phyloP scores from a whole-genome alignment of 805 yeast genomes.

The Metschnikowia colocasiae region DNA sequence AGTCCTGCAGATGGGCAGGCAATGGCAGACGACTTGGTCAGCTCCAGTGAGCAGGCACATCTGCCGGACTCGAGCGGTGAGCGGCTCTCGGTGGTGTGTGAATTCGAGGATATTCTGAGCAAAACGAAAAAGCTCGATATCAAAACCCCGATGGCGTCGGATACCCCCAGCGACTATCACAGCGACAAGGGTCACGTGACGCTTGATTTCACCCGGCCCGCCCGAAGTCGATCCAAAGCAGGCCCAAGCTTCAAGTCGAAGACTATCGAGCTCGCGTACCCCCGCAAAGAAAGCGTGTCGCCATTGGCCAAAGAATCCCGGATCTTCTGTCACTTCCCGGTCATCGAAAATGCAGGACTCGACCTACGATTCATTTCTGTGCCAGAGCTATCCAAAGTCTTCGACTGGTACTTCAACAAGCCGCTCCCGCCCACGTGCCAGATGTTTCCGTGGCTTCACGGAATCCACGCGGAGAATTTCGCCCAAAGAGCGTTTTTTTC shows the following conservation, averaged over 20 bases:
- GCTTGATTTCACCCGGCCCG: neutral
- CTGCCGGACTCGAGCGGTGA: constrained; percentile 1
- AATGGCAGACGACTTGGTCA: constrained; percentile 6
- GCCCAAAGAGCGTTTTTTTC: constrained; percentile 50
- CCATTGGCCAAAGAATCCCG: constrained; percentile 20
- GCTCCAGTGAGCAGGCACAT: neutral
- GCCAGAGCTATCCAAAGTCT: constrained; percentile 18
- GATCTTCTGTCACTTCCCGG: constrained; percentile 9
- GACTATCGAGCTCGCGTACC: constrained; percentile 2
- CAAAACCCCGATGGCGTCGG: neutral
- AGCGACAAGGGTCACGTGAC: neutral
- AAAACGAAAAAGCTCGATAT: constrained; percentile 37
- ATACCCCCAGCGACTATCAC: neutral
- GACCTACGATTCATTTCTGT: constrained; percentile 9
- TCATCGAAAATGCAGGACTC: neutral
- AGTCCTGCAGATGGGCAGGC: neutral
- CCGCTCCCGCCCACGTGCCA: constrained; percentile 56
- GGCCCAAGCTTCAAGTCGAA: neutral
- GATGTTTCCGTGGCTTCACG: constrained; percentile 92
- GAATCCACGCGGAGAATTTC: constrained; percentile 55
- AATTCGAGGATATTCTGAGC: constrained; percentile 33
- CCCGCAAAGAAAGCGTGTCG: constrained; percentile 11
- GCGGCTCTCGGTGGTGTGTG: constrained; percentile 20
- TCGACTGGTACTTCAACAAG: constrained; percentile 37
- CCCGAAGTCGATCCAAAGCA: neutral